Percentiles rank a stretch among this genome's conserved stretches.
Conservation (phyloP, 1,139 yeast species). For the Candida glucosophila region DNA sequence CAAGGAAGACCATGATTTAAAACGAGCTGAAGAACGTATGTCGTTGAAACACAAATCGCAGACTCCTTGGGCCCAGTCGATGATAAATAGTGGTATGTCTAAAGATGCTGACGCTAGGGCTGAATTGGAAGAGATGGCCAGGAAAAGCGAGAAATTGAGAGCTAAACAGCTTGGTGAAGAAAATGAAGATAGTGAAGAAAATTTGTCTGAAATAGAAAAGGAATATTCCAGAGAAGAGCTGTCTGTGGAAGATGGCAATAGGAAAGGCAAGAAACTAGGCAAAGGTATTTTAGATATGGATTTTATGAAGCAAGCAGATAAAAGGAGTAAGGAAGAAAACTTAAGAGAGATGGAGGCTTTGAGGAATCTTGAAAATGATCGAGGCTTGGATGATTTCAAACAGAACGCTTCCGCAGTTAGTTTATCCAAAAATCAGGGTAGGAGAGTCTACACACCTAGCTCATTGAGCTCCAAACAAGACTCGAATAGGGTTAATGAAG, state of each 20-base stretch:
- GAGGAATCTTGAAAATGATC: slow-evolving; percentile 36
- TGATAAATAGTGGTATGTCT: slow-evolving; percentile 84
- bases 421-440: slow-evolving; percentile 58
- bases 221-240: slow-evolving; percentile 31
- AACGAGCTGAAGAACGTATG: slow-evolving; percentile 90
- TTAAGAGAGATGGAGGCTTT: slow-evolving; percentile 43
- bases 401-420: slow-evolving; percentile 31
- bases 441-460: slow-evolving; percentile 76
- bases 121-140: slow-evolving; percentile 89
- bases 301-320: slow-evolving; percentile 85
- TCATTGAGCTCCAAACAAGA: slow-evolving; percentile 39
- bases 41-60: slow-evolving; percentile 81
- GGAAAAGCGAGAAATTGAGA: slow-evolving; percentile 74
- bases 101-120: slow-evolving; percentile 78
- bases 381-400: slow-evolving; percentile 29
- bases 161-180: slow-evolving; percentile 65
- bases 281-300: slow-evolving; percentile 92
- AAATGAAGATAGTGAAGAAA: slow-evolving; percentile 46
- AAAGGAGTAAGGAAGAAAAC: slow-evolving; percentile 49
- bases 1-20: slow-evolving; percentile 59
- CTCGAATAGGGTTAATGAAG: slow-evolving; percentile 31
- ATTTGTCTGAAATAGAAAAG: slow-evolving; percentile 42
- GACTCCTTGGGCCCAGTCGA: slow-evolving; percentile 83
- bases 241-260: slow-evolving; percentile 21
- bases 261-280: slow-evolving; percentile 41